Conservation (phyloP, 345 rosid genomes). For the Arabis alpina region DNA sequence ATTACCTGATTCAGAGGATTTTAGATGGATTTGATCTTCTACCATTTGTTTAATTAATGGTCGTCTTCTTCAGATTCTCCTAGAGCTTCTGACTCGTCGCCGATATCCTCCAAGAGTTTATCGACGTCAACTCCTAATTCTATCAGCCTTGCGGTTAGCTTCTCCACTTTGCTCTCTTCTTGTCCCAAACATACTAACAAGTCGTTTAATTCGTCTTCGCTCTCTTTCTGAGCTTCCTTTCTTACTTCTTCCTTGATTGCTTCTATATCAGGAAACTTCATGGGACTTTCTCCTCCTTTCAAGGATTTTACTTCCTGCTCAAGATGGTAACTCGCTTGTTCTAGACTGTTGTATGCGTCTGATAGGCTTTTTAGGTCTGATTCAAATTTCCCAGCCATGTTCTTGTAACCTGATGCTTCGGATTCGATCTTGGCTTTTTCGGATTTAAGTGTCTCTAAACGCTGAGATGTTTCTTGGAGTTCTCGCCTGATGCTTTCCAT, state of each 20-base stretch:
- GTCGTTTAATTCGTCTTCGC: slow-evolving; percentile 91
- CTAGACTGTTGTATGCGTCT: slow-evolving; percentile 89
- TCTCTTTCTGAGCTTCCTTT: slow-evolving; percentile 96
- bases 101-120: slow-evolving; percentile 81
- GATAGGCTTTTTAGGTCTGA: slow-evolving; percentile 86
- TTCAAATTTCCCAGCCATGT: slow-evolving; percentile 75
- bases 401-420: slow-evolving; percentile 67
- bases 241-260: slow-evolving; percentile 77
- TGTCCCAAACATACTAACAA: slow-evolving; percentile 97
- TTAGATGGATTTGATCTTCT: slow-evolving; percentile 10
- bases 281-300: slow-evolving; percentile 60
- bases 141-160: slow-evolving; percentile 63
- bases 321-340: slow-evolving; percentile 74
- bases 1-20: slow-evolving; percentile 14
- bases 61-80: slow-evolving; percentile 70
- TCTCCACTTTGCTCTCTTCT: slow-evolving; percentile 96
- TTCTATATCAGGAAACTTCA: slow-evolving; percentile 56
- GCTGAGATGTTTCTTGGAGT: slow-evolving; percentile 78
- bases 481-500: slow-evolving; percentile 74
- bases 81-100: slow-evolving; percentile 78
- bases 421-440: slow-evolving; percentile 77
- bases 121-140: slow-evolving; percentile 94
- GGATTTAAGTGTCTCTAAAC: slow-evolving; percentile 68
- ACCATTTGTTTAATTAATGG: slow-evolving; percentile 40
- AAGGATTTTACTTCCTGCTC: slow-evolving; percentile 77